Evolutionary conservation across 495 filamentous ascomycete genomes (phyloP).

Genomic region (Penicillium flavigenum): DNA sequence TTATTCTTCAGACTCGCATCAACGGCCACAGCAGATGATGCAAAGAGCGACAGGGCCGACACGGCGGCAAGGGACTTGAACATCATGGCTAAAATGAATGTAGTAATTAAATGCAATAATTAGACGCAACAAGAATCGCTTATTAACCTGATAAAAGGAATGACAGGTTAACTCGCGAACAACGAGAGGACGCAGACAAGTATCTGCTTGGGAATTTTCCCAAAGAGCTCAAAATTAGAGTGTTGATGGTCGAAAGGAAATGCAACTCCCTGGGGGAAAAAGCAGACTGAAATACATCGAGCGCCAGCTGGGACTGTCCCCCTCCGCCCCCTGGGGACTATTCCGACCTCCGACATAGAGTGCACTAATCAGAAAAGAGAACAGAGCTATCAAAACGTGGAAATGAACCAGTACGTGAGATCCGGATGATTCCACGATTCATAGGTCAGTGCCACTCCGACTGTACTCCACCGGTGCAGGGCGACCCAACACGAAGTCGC

Average conservation of each 20-base stretch:
- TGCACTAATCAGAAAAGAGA: slow-evolving; percentile 13
- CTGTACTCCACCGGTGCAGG: not conserved
- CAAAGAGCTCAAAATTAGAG: slow-evolving; percentile 26
- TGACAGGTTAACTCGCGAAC: slow-evolving; percentile 14
- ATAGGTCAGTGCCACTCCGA: not conserved
- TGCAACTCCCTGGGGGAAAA: not conserved
- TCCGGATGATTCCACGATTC: not conserved
- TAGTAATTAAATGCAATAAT: slow-evolving; percentile 10
- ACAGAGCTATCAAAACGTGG: slow-evolving; percentile 4
- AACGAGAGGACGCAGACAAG: slow-evolving; percentile 55
- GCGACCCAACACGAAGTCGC: not conserved
- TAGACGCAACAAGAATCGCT: slow-evolving; percentile 15
- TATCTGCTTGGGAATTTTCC: slow-evolving; percentile 36
- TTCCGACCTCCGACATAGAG: slow-evolving; percentile 12
- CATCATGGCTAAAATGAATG: slow-evolving; percentile 36
- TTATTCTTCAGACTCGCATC: slow-evolving; percentile 51
- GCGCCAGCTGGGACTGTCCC: not conserved
- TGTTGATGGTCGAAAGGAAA: slow-evolving; percentile 15
- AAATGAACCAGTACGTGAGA: slow-evolving; percentile 9
- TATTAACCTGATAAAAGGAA: slow-evolving; percentile 23
- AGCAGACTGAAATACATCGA: slow-evolving; percentile 2
- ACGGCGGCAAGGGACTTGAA: slow-evolving; percentile 30
- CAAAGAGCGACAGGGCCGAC: slow-evolving; percentile 32
- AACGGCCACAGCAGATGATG: slow-evolving; percentile 47
- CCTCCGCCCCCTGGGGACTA: slow-evolving; percentile 6